Percentiles rank a stretch among this genome's conserved stretches.
These are phyloP conservation scores for Coniella lustricola DNA, from an alignment of 2,329 filamentous ascomycete genomes.

Conservation along the genomic window DNA sequence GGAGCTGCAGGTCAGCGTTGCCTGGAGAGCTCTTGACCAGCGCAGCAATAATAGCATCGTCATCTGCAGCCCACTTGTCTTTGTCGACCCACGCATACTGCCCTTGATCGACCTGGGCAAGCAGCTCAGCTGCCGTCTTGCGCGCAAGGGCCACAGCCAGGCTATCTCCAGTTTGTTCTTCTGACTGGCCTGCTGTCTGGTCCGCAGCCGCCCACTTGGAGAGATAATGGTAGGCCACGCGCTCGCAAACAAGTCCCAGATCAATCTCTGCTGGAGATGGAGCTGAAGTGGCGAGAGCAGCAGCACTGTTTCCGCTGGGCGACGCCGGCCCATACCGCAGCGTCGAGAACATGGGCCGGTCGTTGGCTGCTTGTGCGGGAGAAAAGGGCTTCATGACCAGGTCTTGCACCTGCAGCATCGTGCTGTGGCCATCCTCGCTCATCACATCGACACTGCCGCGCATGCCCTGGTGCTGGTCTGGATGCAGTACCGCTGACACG, in stretches of 20 bases:
- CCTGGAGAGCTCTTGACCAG: too few species aligned
- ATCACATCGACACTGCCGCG: neutral
- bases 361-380: neutral
- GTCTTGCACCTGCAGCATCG: neutral
- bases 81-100: too few species aligned
- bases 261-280: neutral
- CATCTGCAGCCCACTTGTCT: too few species aligned
- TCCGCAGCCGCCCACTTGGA: too few species aligned
- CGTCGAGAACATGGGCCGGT: neutral
- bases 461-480: neutral
- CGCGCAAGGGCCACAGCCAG: too few species aligned
- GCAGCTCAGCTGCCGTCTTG: too few species aligned
- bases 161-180: too few species aligned
- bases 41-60: too few species aligned
- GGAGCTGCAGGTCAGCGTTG: too few species aligned
- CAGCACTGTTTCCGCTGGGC: neutral
- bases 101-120: too few species aligned
- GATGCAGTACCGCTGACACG: neutral
- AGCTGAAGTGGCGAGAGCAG: neutral
- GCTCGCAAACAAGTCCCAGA: neutral
- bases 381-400: neutral
- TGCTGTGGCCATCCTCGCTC: neutral
- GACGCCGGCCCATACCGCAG: neutral
- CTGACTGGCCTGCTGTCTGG: too few species aligned
- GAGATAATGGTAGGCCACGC: neutral